Conservation (phyloP, 208 protist genomes). For the Leishmania lainsoni region DNA sequence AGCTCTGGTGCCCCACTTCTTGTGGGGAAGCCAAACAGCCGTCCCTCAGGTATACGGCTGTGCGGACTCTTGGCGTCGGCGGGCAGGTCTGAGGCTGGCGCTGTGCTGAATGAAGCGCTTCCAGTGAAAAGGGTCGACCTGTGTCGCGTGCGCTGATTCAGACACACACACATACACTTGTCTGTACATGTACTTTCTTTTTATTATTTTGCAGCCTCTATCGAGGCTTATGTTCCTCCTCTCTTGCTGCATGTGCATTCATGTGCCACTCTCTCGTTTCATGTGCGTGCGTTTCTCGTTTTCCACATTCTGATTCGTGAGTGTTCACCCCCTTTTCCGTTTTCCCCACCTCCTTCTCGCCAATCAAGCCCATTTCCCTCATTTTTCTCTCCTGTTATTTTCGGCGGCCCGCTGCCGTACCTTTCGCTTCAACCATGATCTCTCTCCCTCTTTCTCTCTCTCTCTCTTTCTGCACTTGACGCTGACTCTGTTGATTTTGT, state of each 20-base stretch:
- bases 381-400: not conserved
- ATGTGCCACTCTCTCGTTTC: not conserved
- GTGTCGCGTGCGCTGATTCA: not conserved
- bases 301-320: too few species aligned
- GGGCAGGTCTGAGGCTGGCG: not conserved
- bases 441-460: conserved; percentile 1
- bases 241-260: not conserved
- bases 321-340: not conserved
- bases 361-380: not conserved
- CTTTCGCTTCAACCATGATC: not conserved
- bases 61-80: not conserved
- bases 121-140: not conserved
- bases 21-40: too few species aligned
- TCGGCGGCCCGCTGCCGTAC: not conserved
- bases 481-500: not conserved
- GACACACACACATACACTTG: not conserved
- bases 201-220: not conserved
- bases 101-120: not conserved
- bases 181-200: not conserved
- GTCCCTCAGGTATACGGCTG: too few species aligned
- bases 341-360: not conserved
- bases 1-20: not conserved
- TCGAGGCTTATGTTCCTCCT: not conserved
- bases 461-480: not conserved
- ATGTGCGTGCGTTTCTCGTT: too few species aligned